Base-by-base conservation (phyloP, 352 stramenopile genomes). In the Globisporangium radiosum region DNA sequence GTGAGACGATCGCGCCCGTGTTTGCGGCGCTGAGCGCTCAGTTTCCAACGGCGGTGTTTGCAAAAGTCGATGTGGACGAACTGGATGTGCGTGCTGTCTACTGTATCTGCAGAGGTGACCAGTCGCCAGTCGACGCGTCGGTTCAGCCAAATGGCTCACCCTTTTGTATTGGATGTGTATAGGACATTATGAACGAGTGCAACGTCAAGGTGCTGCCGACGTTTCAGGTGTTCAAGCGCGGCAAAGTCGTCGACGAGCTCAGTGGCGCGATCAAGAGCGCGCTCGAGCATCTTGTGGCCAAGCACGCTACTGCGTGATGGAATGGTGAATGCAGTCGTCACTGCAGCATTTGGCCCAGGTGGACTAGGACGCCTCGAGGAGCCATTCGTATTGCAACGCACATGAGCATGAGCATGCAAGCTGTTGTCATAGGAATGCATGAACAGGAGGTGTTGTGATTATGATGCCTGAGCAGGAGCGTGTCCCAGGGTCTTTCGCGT, bases 191-290 rank as follows among this genome's bases (percentile, higher is more conserved):
- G 15, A 68, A 77, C 49, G 61, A 68, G 42, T 89, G 75, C 59
- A 78, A 81, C 6, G 85, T 98, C 51, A 73, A 70, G 38, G 78
- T 82, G 39, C 93, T 98, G 82, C 94, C 92, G 10, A 98, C 89
- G 25, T 98, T 98, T 69, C 91, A 97, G 63, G 82, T 98, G 53
- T 97, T 87, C 71, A 96, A 97, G 69, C 63, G 74, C 37, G 89
- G 90, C 53, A 78, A 77, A n/a, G 92, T 88, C 57, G 83, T 97
- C 4, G 84, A 97, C 44, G 77, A 97, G 71, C 66, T 97, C 17
- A 76, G 66, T 17, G 91, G 86, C 51, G 88, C 88, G 44, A 89
- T 90, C 59, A 69, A 73, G 55, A 80, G 62, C 47, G 76, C 74
- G 36, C 66, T 90, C 9, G 71, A 81, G 60, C 76, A 64, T 63